phyloP scores from a whole-genome alignment of 495 filamentous ascomycete species.

The Saxophila tyrrhenica region DNA sequence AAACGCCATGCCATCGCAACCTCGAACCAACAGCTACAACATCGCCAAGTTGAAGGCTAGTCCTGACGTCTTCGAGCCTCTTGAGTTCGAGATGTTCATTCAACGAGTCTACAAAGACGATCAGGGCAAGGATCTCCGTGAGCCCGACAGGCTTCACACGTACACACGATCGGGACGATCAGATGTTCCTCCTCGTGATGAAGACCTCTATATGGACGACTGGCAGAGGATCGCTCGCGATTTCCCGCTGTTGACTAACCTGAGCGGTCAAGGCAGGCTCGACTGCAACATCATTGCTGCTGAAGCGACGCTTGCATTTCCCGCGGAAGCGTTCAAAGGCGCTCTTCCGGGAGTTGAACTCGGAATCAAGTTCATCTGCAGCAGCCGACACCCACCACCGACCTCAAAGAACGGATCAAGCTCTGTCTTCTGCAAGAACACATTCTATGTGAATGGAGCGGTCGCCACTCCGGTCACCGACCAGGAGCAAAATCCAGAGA shows the following conservation, averaged over 20 bases:
- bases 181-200: slow-evolving; percentile 3
- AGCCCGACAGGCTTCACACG: slow-evolving; percentile 19
- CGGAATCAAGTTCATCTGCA: slow-evolving; percentile 21
- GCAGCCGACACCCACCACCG: slow-evolving; percentile 4
- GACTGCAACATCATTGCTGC: slow-evolving; percentile 25
- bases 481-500: slow-evolving; percentile 6
- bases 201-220: slow-evolving; percentile 17
- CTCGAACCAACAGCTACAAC: slow-evolving; percentile 2
- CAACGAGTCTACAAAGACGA: slow-evolving; percentile 13
- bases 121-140: neutral
- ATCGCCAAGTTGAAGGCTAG: slow-evolving; percentile 5
- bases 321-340: slow-evolving; percentile 14
- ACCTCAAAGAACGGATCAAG: slow-evolving; percentile 3
- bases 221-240: slow-evolving; percentile 17
- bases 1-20: neutral
- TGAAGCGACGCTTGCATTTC: slow-evolving; percentile 26
- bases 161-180: slow-evolving; percentile 19
- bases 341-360: slow-evolving; percentile 17
- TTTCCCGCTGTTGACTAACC: slow-evolving; percentile 22
- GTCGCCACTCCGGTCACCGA: neutral
- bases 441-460: slow-evolving; percentile 22
- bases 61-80: slow-evolving; percentile 18
- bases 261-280: slow-evolving; percentile 14
- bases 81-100: slow-evolving; percentile 27
- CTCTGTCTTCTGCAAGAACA: slow-evolving; percentile 20